Conservation (phyloP, 2,329 filamentous ascomycete species). For the Aspergillus pseudotamarii region DNA sequence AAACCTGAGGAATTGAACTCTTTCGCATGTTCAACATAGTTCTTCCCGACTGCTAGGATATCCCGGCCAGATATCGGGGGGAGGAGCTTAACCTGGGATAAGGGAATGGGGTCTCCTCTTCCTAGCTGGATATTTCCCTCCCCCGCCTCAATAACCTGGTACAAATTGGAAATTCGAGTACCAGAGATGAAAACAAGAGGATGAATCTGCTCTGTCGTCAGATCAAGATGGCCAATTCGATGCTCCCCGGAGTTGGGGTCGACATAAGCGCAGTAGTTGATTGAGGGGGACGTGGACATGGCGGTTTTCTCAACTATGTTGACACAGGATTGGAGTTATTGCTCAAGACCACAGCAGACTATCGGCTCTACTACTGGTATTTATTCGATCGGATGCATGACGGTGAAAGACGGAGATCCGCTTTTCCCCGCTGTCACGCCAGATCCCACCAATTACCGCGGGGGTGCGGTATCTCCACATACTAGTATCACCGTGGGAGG, state of each 20-base stretch:
- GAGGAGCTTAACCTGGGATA: slow-evolving; percentile 46
- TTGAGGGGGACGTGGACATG: not conserved
- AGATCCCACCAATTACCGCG: too few relatives aligned
- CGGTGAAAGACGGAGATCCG: too few relatives aligned
- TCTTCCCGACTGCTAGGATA: slow-evolving; percentile 60
- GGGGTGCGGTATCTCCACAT: too few relatives aligned
- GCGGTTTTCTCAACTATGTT: not conserved
- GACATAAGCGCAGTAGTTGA: not conserved
- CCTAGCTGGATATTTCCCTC: slow-evolving; percentile 47
- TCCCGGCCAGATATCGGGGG: slow-evolving; percentile 54
- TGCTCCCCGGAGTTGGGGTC: not conserved
- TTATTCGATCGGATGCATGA: too few relatives aligned
- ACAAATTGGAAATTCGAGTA: slow-evolving; percentile 41
- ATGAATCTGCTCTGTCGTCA: not conserved
- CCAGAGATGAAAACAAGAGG: not conserved
- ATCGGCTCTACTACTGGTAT: too few relatives aligned
- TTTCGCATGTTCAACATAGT: slow-evolving; percentile 60
- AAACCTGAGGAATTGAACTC: slow-evolving; percentile 61
- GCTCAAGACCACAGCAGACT: too few relatives aligned
- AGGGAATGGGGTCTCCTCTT: slow-evolving; percentile 30
- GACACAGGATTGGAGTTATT: too few relatives aligned
- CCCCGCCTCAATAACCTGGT: slow-evolving; percentile 44
- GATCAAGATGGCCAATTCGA: not conserved
- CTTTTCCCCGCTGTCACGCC: too few relatives aligned
- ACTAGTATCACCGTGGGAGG: too few relatives aligned